phyloP scores from a whole-genome alignment of 23 red algal genomes.

The Gracilariopsis chorda region DNA sequence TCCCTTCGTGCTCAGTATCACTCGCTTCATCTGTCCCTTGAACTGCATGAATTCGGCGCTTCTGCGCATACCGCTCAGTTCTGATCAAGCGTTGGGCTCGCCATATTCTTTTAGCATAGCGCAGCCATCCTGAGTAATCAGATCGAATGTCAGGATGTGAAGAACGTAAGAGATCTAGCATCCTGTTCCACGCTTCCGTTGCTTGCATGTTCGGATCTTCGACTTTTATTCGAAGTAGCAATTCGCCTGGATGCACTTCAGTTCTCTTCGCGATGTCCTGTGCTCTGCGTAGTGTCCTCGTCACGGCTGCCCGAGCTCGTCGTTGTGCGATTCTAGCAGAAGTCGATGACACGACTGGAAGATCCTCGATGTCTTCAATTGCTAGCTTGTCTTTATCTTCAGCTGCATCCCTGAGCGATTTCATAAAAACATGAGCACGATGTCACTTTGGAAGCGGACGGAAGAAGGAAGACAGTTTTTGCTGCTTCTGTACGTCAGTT shows the following conservation, averaged over 20 bases:
- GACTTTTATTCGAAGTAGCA: constrained; percentile 13
- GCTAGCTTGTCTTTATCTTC: constrained; percentile 29
- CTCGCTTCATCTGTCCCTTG: neutral
- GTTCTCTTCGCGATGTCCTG: neutral
- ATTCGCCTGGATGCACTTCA: neutral
- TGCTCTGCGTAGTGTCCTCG: neutral
- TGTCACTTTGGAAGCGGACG: constrained; percentile 22
- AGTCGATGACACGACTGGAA: constrained; percentile 38
- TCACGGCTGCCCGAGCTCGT: constrained; percentile 36
- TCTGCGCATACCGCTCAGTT: constrained; percentile 30
- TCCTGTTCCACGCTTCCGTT: neutral
- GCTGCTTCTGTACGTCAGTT: constrained; percentile 59
- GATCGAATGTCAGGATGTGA: constrained; percentile 34
- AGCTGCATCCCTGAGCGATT: constrained; percentile 20
- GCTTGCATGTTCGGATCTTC: constrained; percentile 2
- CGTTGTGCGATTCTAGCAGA: constrained; percentile 30
- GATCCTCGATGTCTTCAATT: constrained; percentile 70
- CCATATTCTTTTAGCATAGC: constrained; percentile 69
- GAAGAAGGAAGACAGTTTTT: constrained; percentile 74
- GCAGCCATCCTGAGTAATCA: constrained; percentile 63
- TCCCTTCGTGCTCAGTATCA: constrained; percentile 4
- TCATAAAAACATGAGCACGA: neutral
- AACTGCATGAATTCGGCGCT: neutral
- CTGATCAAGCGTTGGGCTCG: constrained; percentile 57
- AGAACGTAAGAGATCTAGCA: constrained; percentile 36